Evolutionary conservation across 192 early-diverging fungal species (phyloP), one percentile per base, ranked within the genome.

Genomic region (Entomortierella chlamydospora): DNA sequence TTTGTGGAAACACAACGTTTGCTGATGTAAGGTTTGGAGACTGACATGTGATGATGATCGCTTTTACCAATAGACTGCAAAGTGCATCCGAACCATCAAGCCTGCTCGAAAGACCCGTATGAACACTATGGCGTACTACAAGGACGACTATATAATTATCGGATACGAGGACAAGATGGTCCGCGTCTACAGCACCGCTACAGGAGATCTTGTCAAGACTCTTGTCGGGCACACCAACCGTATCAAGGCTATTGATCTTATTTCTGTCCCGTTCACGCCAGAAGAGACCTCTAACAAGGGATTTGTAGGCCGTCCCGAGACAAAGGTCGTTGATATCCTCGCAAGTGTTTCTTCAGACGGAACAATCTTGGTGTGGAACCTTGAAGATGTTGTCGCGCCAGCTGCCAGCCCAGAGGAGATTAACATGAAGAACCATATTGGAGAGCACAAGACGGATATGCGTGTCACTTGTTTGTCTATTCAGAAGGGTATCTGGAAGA

Each of bases 321-420:
- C 65, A 47, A 68, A 68, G 67, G 68, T 81, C 41, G 41, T 70
- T 0, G 66, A 81, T 47, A n/a, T 80, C 11, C 57, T 68, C 45
- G 50, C 56, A 8, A 82, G 83, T 45, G 84, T 86, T 23, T 94
- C 93, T 0, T 93, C 93, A 0, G 93, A 95, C 70, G 93, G 93
- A 50, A 58, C 81, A 0, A 87, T 95, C 56, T 89, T 90, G 68
- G 73, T 84, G 30, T 95, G 93, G 93, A 87, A 87, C 68, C 45
- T 93, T 51, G 84, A 86, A 49, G 76, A 72, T 25, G 64, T 60
- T 20, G 61, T 85, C 10, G 41, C 33, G 15, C 56, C 66, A 7
- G 63, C 67, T 28, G 68, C 61, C 17, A 39, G 43, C 0, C 47
- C 70, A 0, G 59, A 68, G 43, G 76, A 83, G 5, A 45, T 30